These are phyloP conservation scores for Saccharomycopsis selenospora DNA, from an alignment of 805 yeast species.

Conservation along the genomic window DNA sequence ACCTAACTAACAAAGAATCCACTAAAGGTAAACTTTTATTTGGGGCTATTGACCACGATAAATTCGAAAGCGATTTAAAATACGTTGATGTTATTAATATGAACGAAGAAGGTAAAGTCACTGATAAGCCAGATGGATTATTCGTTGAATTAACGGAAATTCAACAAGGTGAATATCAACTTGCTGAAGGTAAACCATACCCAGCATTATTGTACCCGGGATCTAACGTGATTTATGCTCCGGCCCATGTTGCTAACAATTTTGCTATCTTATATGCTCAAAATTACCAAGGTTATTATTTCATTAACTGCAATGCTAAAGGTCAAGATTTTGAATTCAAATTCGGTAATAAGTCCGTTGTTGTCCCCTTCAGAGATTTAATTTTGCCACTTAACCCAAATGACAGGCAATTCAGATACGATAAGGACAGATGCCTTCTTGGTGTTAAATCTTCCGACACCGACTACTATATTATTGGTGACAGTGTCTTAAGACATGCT, in stretches of 20 bases:
- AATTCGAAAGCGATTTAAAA: slow-evolving; percentile 37
- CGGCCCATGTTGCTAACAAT: slow-evolving; percentile 26
- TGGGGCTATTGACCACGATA: slow-evolving; percentile 48
- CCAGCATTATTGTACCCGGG: slow-evolving; percentile 49
- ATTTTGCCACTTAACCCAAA: too few species aligned
- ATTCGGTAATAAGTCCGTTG: too few species aligned
- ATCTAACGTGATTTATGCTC: slow-evolving; percentile 43
- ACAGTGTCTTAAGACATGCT: slow-evolving; percentile 47
- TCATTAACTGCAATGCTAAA: slow-evolving; percentile 3
- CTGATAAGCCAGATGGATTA: slow-evolving; percentile 23
- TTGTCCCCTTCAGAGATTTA: too few species aligned
- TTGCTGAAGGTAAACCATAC: not conserved
- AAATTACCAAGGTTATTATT: slow-evolving; percentile 4
- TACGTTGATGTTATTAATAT: slow-evolving; percentile 23
- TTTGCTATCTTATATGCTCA: slow-evolving; percentile 19
- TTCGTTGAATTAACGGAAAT: not conserved
- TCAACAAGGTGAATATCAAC: not conserved
- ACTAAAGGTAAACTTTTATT: slow-evolving; percentile 35
- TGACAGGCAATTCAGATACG: too few species aligned
- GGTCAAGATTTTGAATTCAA: too few species aligned
- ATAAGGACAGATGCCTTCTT: not conserved
- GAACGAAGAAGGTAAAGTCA: not conserved
- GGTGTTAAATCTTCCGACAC: not conserved
- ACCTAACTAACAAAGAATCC: slow-evolving; percentile 29
- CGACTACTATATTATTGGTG: slow-evolving; percentile 40